phyloP scores from a whole-genome alignment of 2,329 filamentous ascomycete genomes.

The Fusarium torreyae region DNA sequence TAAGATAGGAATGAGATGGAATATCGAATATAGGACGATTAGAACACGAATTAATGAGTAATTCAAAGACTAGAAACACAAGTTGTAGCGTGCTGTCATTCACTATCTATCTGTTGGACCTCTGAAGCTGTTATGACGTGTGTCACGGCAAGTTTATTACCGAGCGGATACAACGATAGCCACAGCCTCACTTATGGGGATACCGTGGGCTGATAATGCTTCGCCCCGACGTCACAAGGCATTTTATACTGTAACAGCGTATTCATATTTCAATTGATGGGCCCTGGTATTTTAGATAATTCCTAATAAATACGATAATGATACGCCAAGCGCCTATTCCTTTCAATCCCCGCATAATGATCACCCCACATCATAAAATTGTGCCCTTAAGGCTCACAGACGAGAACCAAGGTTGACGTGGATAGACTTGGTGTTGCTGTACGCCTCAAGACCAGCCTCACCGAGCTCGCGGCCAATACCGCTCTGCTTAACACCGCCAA shows the following conservation, averaged over 20 bases:
- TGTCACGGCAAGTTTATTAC: slow-evolving; percentile 18
- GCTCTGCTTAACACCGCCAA: slow-evolving; percentile 50
- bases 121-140: slow-evolving; percentile 38
- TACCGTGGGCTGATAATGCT: slow-evolving; percentile 6
- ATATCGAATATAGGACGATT: background rate
- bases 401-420: slow-evolving; percentile 49
- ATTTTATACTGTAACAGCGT: slow-evolving; percentile 1
- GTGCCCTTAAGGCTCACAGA: slow-evolving; percentile 29
- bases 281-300: slow-evolving; percentile 28
- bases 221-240: slow-evolving; percentile 19
- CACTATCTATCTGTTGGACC: slow-evolving; percentile 17
- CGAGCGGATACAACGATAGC: slow-evolving; percentile 4
- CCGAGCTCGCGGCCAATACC: slow-evolving; percentile 49
- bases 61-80: slow-evolving; percentile 1
- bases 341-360: background rate
- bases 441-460: slow-evolving; percentile 48
- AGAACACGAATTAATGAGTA: background rate
- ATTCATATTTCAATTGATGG: background rate
- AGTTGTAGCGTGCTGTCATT: slow-evolving; percentile 30
- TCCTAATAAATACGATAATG: slow-evolving; percentile 18
- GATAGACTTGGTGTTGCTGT: slow-evolving; percentile 48
- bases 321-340: slow-evolving; percentile 39
- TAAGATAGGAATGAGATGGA: background rate
- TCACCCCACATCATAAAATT: background rate
- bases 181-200: slow-evolving; percentile 15